Base-by-base conservation (phyloP, 1,284 basidiomycete species). In the Cutaneotrichosporon sp. region DNA sequence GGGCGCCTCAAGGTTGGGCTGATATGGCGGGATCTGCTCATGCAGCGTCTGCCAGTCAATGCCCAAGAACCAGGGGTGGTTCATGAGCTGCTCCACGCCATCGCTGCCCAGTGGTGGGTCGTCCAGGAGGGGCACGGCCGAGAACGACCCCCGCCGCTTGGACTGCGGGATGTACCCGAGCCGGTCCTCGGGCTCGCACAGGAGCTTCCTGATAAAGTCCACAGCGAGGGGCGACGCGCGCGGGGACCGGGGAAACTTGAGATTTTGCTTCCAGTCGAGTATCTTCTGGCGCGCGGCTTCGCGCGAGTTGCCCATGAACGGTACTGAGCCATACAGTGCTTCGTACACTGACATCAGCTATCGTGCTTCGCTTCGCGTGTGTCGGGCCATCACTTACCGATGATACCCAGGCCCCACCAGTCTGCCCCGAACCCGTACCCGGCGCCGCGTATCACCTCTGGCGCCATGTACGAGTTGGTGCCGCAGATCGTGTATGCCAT, bases 321-420 rank as follows among this genome's bases (percentile, higher is more conserved):
- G 94, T 18, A 94, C 94, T 78, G 91, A 95, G 56, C 91, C 91
- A 71, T 91, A 94, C 72, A 94, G 81, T 74, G 90, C 92, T 78
- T 93, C 91, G 71, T 75, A 76, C 68, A 71, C 73, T 72, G 55
- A 22, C 6, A 45, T 59, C 25, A 59, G 52, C 45, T n/a, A 27
- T 8, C 18, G n/a, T 25, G 6, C 25, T 11, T n/a, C 20, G 24
- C n/a, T 25, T 11, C 50, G n/a, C 49, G 38, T 31, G 38, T 20
- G 46, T 16, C 24, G 8, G 49, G 68, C 67, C 5, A 29, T 29
- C 29, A 62, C 92, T 88, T 55, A 76, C 77, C 72, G 75, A 97
- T 95, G 58, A 95, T 89, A 24, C 94, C 94, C 53, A 97, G 84
- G 76, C 91, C 93, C 95, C 95, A 98, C 94, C 94, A 98, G 75